Conservation (phyloP, 192 early-diverging fungal genomes). For the Pecoramyces ruminantium region DNA sequence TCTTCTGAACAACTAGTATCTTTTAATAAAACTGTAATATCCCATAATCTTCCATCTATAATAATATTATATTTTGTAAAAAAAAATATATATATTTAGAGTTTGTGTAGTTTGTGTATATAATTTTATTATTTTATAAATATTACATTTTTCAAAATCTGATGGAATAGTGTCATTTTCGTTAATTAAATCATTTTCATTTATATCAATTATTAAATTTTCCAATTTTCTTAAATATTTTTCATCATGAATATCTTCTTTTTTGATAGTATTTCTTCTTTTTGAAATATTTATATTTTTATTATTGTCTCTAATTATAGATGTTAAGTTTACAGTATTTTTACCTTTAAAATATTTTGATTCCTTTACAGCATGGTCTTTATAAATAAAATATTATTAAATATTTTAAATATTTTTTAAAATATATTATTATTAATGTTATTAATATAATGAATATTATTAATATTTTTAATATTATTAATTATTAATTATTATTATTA, state of each 20-base stretch:
- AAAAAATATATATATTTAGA: too few relatives aligned
- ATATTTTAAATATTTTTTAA: too few relatives aligned
- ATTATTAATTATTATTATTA: too few relatives aligned
- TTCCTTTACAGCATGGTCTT: not conserved
- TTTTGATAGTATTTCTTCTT: not conserved
- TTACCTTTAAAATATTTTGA: not conserved
- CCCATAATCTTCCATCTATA: not conserved
- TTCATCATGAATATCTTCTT: not conserved
- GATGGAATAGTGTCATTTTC: not conserved
- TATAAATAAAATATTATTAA: too few relatives aligned
- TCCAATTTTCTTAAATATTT: not conserved
- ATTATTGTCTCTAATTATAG: not conserved
- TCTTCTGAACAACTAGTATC: not conserved
- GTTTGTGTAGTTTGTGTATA: too few relatives aligned
- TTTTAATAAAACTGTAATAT: not conserved
- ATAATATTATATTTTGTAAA: too few relatives aligned
- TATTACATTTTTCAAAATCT: not conserved
- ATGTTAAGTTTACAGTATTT: not conserved
- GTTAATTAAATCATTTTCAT: not conserved
- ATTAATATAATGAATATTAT: too few relatives aligned
- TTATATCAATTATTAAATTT: not conserved
- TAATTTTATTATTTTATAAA: too few relatives aligned
- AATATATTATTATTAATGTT: too few relatives aligned
- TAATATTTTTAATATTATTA: too few relatives aligned
- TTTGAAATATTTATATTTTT: not conserved